Base-by-base conservation (phyloP, 2,329 filamentous ascomycete genomes). In the Colletotrichum cuscutae region DNA sequence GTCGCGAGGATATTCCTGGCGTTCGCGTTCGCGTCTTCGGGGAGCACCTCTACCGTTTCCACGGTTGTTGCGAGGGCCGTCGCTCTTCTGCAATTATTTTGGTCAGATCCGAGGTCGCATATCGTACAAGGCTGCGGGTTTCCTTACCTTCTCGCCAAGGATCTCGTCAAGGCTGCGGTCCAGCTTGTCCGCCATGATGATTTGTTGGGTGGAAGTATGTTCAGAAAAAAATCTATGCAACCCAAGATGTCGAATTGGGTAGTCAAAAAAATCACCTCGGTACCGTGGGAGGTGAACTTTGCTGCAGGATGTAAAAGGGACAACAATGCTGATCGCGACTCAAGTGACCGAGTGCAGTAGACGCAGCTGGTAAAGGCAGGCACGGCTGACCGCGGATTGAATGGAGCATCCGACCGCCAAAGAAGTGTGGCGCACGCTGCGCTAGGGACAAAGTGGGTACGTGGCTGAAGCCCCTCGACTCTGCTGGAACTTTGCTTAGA, bases 1-100 rank as follows among this genome's bases (percentile, higher is more conserved):
- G 85, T 97, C 94, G 85, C 94, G 92, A 80, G 93, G 93, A 78
- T 89, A 92, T 59, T 84, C 81, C 49, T 86, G 82, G 53, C 81
- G 81, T 68, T 83, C 82, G 46, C 71, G 71, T 59, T 83, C 80
- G 61, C 79, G 78, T 57, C 74, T 63, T 35, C 62, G 73, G 52
- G 57, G 74, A 46, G 65, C 52, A 37, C 77, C 70, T 61, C 77
- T 68, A 59, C 78, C 77, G 60, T 76, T 77, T 22, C 79, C 78
- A 9, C 82, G 80, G 69, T 81, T 77, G 76, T 80, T 81, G 74
- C 82, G 81, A 77, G 81, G 77, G 71, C 79, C 79, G 76, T 79
- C 82, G 78, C 76, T 79, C 54, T 68, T 75, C 74, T 75, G 49
- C 52, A 19, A 46, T 35, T 59, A 56, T 19, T 58, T 57, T 37